phyloP scores from a whole-genome alignment of 176 grass and related monocot species.

The Canna indica region DNA sequence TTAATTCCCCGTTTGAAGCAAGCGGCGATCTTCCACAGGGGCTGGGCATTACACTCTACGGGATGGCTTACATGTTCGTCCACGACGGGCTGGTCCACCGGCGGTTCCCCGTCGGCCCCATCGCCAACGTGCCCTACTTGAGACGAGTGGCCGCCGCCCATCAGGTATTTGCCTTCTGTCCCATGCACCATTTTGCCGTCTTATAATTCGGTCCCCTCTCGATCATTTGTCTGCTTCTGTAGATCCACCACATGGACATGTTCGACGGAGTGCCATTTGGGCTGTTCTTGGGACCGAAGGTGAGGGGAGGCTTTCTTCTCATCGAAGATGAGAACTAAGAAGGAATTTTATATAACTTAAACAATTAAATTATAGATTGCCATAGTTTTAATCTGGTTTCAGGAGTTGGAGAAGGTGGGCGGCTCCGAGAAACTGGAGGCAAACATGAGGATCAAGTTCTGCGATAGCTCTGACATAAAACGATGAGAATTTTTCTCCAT shows the following conservation, averaged over 20 bases:
- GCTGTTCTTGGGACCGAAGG: conserved; percentile 85
- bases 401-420: conserved; percentile 82
- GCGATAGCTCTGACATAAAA: too few relatives aligned
- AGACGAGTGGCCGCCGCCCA: conserved; percentile 77
- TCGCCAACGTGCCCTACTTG: conserved; percentile 91
- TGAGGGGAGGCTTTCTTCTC: conserved; percentile 7
- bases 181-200: too few relatives aligned
- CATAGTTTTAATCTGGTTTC: too few relatives aligned
- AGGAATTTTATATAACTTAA: too few relatives aligned
- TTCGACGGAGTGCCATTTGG: conserved; percentile 78
- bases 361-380: too few relatives aligned
- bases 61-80: conserved; percentile 98
- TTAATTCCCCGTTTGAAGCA: too few relatives aligned
- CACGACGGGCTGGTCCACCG: conserved; percentile 97
- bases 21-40: conserved; percentile 59
- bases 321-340: too few relatives aligned
- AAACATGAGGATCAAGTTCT: too few relatives aligned
- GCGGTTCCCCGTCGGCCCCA: conserved; percentile 80
- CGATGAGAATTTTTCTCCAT: too few relatives aligned
- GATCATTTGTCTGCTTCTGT: too few relatives aligned
- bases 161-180: conserved; percentile 40
- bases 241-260: conserved; percentile 96
- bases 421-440: too few relatives aligned
- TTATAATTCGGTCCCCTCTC: too few relatives aligned
- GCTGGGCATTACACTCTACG: conserved; percentile 77